These are phyloP conservation scores for Lonicera japonica DNA, from an alignment of 129 eudicot species.

Conservation along the genomic window DNA sequence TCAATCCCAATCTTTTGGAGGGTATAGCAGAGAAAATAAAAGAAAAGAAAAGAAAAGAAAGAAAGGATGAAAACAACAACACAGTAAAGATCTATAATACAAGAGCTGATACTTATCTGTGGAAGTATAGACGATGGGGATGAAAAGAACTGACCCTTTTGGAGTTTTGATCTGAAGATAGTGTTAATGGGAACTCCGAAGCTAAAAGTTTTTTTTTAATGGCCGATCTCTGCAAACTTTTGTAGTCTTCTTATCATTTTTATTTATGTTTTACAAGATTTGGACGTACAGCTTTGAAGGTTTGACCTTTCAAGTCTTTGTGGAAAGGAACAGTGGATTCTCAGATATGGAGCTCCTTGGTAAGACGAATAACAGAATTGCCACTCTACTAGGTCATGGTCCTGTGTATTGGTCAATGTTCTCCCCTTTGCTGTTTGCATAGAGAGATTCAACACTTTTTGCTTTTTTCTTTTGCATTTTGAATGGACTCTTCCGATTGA, in stretches of 20 bases:
- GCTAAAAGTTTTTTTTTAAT: slow-evolving; percentile 18
- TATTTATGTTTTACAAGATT: slow-evolving; percentile 2
- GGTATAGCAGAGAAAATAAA: slow-evolving; percentile 5
- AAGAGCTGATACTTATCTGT: background rate
- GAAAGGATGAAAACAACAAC: background rate
- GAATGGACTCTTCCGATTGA: too few species aligned
- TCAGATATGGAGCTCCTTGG: background rate
- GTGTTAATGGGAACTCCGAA: slow-evolving; percentile 13
- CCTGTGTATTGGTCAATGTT: background rate
- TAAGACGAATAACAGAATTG: background rate
- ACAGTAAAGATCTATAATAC: background rate
- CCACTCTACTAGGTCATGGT: background rate
- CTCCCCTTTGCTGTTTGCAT: too few species aligned
- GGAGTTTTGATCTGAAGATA: slow-evolving; percentile 11
- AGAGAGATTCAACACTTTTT: too few species aligned
- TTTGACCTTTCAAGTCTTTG: slow-evolving; percentile 25
- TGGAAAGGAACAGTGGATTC: slow-evolving; percentile 8
- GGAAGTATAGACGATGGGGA: background rate
- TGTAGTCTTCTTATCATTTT: slow-evolving; percentile 10
- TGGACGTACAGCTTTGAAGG: too few species aligned
- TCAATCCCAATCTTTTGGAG: slow-evolving; percentile 14
- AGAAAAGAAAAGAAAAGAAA: slow-evolving; percentile 13
- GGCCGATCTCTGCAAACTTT: slow-evolving; percentile 14
- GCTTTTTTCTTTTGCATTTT: too few species aligned
- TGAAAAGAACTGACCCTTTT: slow-evolving; percentile 38